A percentile compares a stretch with the other conserved stretches of the same genome.
Conservation (phyloP, 805 yeast species). For the Starmerella scarabaei region DNA sequence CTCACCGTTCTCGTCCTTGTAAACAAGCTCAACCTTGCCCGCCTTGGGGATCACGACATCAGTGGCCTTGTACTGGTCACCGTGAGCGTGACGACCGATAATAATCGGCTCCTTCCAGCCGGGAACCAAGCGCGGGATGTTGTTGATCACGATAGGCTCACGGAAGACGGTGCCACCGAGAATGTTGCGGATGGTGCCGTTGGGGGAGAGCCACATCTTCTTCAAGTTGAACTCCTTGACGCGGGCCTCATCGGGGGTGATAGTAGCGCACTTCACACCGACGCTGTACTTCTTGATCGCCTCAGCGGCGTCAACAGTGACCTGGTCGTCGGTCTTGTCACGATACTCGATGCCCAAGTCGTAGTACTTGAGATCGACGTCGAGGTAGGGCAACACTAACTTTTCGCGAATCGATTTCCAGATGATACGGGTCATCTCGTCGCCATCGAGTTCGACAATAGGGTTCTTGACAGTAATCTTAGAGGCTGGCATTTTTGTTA, state of each 20-base stretch:
- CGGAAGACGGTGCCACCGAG: conserved; percentile 95
- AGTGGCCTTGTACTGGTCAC: conserved; percentile 93
- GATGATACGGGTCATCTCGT: conserved; percentile 93
- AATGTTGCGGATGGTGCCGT: conserved; percentile 92
- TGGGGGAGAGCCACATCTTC: conserved; percentile 96
- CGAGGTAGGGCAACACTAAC: conserved; percentile 71
- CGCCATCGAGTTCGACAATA: conserved; percentile 94
- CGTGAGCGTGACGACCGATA: conserved; percentile 95
- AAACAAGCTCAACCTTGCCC: conserved; percentile 66
- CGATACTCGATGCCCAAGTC: conserved; percentile 80
- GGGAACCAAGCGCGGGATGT: conserved; percentile 77
- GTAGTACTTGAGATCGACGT: conserved; percentile 80
- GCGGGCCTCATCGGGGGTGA: conserved; percentile 89
- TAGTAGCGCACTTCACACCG: conserved; percentile 95
- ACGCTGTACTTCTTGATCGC: conserved; percentile 84
- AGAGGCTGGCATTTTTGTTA: conserved; percentile 20
- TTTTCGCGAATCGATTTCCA: conserved; percentile 84
- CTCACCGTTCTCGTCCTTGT: conserved; percentile 55
- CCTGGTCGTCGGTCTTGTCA: conserved; percentile 77
- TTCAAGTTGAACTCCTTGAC: conserved; percentile 81
- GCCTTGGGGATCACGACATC: conserved; percentile 68
- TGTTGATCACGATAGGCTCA: conserved; percentile 85
- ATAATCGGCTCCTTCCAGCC: conserved; percentile 93
- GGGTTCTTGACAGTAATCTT: conserved; percentile 68
- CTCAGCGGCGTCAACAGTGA: conserved; percentile 77